phyloP scores from a whole-genome alignment of 2,329 filamentous ascomycete species.

The Biscogniauxia marginata region DNA sequence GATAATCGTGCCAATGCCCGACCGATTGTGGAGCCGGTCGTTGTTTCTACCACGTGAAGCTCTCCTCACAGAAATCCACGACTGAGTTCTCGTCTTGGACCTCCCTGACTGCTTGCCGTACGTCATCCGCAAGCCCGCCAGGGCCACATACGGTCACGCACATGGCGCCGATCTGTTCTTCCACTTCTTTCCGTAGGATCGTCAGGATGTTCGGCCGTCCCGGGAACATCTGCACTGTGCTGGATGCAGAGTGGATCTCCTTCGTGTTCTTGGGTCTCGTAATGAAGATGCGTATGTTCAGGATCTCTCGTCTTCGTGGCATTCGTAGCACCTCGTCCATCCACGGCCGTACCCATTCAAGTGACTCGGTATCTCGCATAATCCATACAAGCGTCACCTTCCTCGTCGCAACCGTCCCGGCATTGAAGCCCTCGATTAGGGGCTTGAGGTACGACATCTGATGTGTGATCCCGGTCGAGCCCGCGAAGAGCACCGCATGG shows the following conservation, averaged over 20 bases:
- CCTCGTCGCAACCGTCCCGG: conserved; percentile 74
- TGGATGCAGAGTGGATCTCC: conserved; percentile 73
- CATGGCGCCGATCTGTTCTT: conserved; percentile 83
- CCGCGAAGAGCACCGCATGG: conserved; percentile 85
- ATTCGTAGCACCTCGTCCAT: conserved; percentile 73
- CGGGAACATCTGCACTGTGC: conserved; percentile 87
- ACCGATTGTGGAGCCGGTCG: not conserved
- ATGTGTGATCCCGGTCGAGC: conserved; percentile 92
- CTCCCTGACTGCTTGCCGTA: conserved; percentile 64
- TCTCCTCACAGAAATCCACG: conserved; percentile 76
- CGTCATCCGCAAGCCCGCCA: conserved; percentile 72
- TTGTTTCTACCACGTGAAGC: conserved; percentile 60
- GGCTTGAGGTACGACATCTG: conserved; percentile 86
- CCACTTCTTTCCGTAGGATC: conserved; percentile 78
- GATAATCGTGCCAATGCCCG: not conserved
- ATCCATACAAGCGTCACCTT: conserved; percentile 87
- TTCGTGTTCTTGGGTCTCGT: conserved; percentile 82
- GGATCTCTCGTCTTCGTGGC: conserved; percentile 75
- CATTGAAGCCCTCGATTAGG: conserved; percentile 66
- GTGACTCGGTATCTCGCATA: conserved; percentile 81
- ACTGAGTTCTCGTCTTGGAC: conserved; percentile 60
- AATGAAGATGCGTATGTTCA: conserved; percentile 86
- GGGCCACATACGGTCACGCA: conserved; percentile 79
- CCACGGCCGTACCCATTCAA: conserved; percentile 93
- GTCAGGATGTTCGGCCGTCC: conserved; percentile 81